Evolutionary conservation across 2,329 filamentous ascomycete genomes (phyloP).

Genomic region (Paraphoma chrysanthemicola): DNA sequence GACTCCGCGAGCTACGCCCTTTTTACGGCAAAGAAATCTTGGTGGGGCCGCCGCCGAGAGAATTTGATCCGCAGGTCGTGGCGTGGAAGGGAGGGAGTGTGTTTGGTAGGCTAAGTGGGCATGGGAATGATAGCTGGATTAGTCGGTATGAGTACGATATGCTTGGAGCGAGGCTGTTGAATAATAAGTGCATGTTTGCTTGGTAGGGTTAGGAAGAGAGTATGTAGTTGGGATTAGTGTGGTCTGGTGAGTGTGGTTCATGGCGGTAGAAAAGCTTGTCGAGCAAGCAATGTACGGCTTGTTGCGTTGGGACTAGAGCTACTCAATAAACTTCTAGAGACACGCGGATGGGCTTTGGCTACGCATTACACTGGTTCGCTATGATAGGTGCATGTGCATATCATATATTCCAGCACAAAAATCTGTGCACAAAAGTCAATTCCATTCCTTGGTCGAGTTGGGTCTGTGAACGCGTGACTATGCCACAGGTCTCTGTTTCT

Average conservation of each 20-base stretch:
- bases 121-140: slow-evolving; percentile 93
- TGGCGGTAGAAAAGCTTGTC: background rate
- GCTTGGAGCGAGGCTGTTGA: slow-evolving; percentile 79
- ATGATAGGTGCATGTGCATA: no score
- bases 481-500: no score
- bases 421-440: no score
- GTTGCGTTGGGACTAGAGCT: background rate
- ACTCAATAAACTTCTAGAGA: no score
- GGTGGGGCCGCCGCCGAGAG: slow-evolving; percentile 76
- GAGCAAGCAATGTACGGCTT: background rate
- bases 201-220: slow-evolving; percentile 33
- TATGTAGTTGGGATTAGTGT: background rate
- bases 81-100: slow-evolving; percentile 98
- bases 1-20: slow-evolving; percentile 70
- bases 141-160: slow-evolving; percentile 86
- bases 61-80: slow-evolving; percentile 97
- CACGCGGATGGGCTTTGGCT: no score
- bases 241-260: background rate
- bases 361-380: no score
- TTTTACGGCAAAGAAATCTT: slow-evolving; percentile 71
- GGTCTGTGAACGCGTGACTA: no score
- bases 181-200: slow-evolving; percentile 51
- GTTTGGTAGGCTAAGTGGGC: slow-evolving; percentile 83
- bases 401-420: no score
- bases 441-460: no score